These are phyloP conservation scores for Cymbopogon flexuosus DNA, from an alignment of 202 grass and related monocot genomes.

Conservation along the genomic window DNA sequence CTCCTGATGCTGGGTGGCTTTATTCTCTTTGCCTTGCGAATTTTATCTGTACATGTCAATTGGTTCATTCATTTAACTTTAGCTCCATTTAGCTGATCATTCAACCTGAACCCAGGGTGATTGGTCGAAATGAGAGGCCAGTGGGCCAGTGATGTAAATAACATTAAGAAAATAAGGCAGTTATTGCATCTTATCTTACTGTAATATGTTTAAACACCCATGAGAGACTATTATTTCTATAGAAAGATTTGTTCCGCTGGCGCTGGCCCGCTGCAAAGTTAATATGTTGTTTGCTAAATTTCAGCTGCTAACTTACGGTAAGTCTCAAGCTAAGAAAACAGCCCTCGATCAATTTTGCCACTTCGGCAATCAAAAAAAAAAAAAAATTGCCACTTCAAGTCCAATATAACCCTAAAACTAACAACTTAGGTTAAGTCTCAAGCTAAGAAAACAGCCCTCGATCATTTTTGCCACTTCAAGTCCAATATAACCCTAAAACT, in stretches of 20 bases:
- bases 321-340: background rate
- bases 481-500: too few relatives aligned
- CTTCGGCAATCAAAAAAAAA: too few relatives aligned
- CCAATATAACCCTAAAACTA: background rate
- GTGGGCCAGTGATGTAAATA: conserved; percentile 28
- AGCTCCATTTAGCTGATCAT: background rate
- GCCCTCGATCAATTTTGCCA: too few relatives aligned
- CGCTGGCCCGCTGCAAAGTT: background rate
- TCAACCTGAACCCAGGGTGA: background rate
- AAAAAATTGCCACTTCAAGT: too few relatives aligned
- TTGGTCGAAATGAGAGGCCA: background rate
- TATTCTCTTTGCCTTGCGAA: conserved; percentile 28
- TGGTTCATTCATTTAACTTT: conserved; percentile 23
- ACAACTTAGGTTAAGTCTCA: background rate
- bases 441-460: too few relatives aligned
- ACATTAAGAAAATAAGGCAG: background rate
- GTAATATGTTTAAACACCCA: background rate
- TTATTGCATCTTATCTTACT: background rate
- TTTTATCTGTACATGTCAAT: conserved; percentile 31
- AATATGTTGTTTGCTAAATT: background rate
- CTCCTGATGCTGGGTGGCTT: conserved; percentile 11
- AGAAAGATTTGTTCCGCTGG: background rate
- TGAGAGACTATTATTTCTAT: background rate
- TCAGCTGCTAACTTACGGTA: background rate
- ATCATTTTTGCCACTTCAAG: too few relatives aligned